A percentile compares a stretch with the other conserved stretches of the same genome.
These are phyloP conservation scores for Artemisia tridentata DNA, from an alignment of 129 eudicot genomes.

Conservation along the genomic window DNA sequence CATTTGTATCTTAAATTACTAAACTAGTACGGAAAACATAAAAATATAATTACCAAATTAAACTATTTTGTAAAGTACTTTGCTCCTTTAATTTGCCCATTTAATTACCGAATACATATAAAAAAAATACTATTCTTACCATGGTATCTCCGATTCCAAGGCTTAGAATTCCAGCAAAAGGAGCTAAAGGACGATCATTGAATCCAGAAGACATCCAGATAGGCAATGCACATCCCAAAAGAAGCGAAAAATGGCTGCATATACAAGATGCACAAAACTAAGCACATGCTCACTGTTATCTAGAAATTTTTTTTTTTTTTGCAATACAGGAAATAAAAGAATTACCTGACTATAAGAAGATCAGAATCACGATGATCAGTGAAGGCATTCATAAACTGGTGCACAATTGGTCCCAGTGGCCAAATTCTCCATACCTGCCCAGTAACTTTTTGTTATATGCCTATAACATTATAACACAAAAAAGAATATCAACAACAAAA, in stretches of 20 bases:
- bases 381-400: constrained; percentile 92
- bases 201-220: constrained; percentile 96
- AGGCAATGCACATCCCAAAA: constrained; percentile 96
- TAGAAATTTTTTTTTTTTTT: background rate
- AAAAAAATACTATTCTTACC: constrained; percentile 49
- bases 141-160: constrained; percentile 99
- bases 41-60: too few relatives aligned
- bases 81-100: too few relatives aligned
- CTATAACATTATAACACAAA: background rate
- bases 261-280: constrained; percentile 13
- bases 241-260: constrained; percentile 85
- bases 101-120: too few relatives aligned
- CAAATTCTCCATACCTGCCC: constrained; percentile 94
- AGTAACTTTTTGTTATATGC: constrained; percentile 24
- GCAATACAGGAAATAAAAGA: background rate
- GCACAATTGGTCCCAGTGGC: constrained; percentile 83
- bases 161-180: constrained; percentile 97
- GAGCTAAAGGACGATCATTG: constrained; percentile 88
- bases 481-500: constrained; percentile 1
- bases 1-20: too few relatives aligned
- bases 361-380: constrained; percentile 99
- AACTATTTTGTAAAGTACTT: background rate
- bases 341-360: constrained; percentile 84
- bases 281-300: background rate
- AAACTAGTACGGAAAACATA: too few relatives aligned